These are phyloP conservation scores for Pyracantha coccinea DNA, from an alignment of 331 rosid species.

Conservation along the genomic window DNA sequence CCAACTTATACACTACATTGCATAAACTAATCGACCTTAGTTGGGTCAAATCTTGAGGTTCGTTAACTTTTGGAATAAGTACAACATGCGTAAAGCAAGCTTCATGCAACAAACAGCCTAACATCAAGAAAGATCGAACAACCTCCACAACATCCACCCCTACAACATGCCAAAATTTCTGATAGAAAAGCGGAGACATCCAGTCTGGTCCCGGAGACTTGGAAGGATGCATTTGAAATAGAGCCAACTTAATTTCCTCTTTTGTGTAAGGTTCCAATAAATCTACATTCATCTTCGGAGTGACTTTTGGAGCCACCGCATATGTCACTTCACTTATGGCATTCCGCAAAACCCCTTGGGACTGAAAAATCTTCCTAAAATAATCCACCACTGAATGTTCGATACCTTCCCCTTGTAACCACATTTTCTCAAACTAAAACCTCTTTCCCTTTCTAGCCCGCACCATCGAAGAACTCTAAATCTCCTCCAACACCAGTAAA, in stretches of 20 bases:
- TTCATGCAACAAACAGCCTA: too few species aligned
- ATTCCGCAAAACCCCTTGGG: too few species aligned
- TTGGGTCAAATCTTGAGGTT: background rate
- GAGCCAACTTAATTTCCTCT: background rate
- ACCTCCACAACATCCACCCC: background rate
- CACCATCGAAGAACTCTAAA: background rate
- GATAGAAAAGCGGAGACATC: background rate
- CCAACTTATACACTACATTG: background rate
- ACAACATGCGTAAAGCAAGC: background rate
- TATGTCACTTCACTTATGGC: background rate
- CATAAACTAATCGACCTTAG: background rate
- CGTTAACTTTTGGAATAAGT: background rate
- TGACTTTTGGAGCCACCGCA: background rate
- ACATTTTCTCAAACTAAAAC: background rate
- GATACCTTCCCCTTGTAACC: background rate
- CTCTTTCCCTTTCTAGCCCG: background rate
- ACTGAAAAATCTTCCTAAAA: too few species aligned
- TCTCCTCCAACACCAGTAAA: background rate
- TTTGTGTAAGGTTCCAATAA: too few species aligned
- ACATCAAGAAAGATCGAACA: too few species aligned
- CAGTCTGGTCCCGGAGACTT: background rate
- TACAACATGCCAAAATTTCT: background rate
- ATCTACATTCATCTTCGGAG: background rate
- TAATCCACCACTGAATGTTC: too few species aligned
- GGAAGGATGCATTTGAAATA: background rate